Evolutionary conservation across 139 green algal species (phyloP).

Genomic region (Closterium sp.): DNA sequence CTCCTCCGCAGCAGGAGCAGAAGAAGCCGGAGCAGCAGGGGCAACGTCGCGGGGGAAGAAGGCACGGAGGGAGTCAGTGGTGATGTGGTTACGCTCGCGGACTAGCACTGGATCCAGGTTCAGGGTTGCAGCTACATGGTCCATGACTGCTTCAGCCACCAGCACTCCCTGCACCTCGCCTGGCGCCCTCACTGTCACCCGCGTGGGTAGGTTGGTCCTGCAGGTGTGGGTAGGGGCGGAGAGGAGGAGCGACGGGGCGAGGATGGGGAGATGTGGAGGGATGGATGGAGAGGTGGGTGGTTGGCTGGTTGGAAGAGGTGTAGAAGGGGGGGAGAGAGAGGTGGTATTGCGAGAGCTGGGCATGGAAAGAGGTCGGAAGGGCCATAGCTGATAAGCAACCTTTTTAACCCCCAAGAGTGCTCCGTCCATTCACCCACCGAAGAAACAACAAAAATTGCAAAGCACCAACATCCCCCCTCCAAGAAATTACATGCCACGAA

Average conservation of each 20-base stretch:
- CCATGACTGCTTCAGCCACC: constrained; percentile 29
- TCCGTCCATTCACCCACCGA: too few species aligned
- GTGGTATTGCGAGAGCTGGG: not conserved
- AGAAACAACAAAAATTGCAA: too few species aligned
- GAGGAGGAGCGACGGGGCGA: not conserved
- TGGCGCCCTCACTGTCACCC: constrained; percentile 82
- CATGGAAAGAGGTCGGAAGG: not conserved
- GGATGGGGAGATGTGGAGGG: not conserved
- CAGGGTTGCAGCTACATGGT: constrained; percentile 22
- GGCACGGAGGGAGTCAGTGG: not conserved
- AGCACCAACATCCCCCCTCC: too few species aligned
- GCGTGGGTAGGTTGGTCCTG: constrained; percentile 81
- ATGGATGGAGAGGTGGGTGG: not conserved
- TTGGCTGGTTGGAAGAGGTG: not conserved
- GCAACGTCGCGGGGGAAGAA: not conserved
- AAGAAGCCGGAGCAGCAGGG: not conserved
- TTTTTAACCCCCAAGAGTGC: not conserved
- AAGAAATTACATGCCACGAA: too few species aligned
- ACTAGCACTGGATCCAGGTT: constrained; percentile 25
- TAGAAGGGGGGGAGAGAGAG: not conserved
- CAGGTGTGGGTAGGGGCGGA: constrained; percentile 42
- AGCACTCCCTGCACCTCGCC: constrained; percentile 30
- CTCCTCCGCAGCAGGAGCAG: not conserved
- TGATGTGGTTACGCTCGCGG: constrained; percentile 74
- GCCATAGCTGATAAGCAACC: not conserved